A percentile compares a stretch with the other conserved stretches of the same genome.
Conservation (phyloP, 2,329 filamentous ascomycete species). For the Fusarium secorum region DNA sequence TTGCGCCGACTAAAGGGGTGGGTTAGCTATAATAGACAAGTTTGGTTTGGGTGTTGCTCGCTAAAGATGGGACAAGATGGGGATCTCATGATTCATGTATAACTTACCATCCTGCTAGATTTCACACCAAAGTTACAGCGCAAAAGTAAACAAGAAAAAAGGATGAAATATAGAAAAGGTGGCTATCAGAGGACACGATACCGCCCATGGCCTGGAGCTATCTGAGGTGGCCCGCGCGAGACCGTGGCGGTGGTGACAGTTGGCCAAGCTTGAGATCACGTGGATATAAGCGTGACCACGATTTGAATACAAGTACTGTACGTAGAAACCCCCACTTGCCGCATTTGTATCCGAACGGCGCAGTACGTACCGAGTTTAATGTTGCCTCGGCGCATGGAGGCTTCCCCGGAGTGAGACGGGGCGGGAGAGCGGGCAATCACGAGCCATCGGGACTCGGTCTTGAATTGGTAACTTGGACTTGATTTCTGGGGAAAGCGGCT, state of each 20-base stretch:
- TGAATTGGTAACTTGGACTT: background rate
- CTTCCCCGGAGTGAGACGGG: constrained; percentile 36
- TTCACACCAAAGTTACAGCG: constrained; percentile 23
- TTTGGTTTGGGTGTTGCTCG: background rate
- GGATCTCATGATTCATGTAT: background rate
- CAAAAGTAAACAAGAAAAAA: constrained; percentile 21
- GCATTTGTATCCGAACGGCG: constrained; percentile 16
- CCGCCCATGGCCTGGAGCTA: constrained; percentile 40
- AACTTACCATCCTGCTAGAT: constrained; percentile 39
- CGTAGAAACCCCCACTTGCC: constrained; percentile 39
- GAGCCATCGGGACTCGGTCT: constrained; percentile 31
- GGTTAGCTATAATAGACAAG: constrained; percentile 41
- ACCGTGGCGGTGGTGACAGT: constrained; percentile 41
- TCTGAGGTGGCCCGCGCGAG: constrained; percentile 22
- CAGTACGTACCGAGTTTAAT: constrained; percentile 28
- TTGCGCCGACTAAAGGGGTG: constrained; percentile 50
- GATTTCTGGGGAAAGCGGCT: constrained; percentile 15
- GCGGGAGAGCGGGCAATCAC: constrained; percentile 36
- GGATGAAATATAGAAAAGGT: constrained; percentile 30
- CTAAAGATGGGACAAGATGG: background rate
- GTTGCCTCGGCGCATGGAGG: constrained; percentile 31
- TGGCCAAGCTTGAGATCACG: constrained; percentile 38
- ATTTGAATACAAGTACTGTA: background rate
- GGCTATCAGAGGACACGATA: constrained; percentile 43
- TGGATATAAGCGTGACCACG: constrained; percentile 26